A percentile compares a stretch with the other conserved stretches of the same genome.
phyloP scores from a whole-genome alignment of 2,329 filamentous ascomycete genomes.

The Aspergillus melleus region DNA sequence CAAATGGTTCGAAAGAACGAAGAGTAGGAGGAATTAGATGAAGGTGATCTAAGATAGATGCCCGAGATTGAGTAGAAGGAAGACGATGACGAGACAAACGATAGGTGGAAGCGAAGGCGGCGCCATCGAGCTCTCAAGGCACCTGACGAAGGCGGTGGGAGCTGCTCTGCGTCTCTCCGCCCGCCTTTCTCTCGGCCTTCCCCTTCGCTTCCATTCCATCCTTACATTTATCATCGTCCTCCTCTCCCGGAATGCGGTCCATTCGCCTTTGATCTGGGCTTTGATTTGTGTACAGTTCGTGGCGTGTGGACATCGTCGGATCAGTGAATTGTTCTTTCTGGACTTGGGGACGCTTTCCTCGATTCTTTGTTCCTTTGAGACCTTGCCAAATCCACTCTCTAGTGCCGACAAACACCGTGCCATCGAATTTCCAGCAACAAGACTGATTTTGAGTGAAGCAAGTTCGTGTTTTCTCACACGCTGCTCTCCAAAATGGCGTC shows the following conservation, averaged over 20 bases:
- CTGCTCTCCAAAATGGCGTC: constrained; percentile 47
- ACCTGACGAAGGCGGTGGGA: constrained; percentile 37
- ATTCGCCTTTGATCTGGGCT: constrained; percentile 5
- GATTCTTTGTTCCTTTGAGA: background rate
- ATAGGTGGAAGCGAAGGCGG: constrained; percentile 6
- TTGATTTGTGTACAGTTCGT: background rate
- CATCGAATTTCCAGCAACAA: background rate
- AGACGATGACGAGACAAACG: background rate
- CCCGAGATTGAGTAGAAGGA: background rate
- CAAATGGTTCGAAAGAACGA: background rate
- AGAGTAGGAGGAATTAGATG: background rate
- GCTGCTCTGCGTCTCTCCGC: constrained; percentile 13
- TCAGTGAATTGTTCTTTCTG: background rate
- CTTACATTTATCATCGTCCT: constrained; percentile 16
- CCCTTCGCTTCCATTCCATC: constrained; percentile 22
- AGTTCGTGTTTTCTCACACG: constrained; percentile 7
- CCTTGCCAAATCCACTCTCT: background rate
- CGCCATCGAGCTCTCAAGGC: constrained; percentile 15
- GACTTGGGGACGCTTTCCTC: background rate
- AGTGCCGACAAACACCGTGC: constrained; percentile 17
- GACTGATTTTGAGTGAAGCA: constrained; percentile 9
- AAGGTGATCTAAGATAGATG: background rate
- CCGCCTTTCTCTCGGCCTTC: constrained; percentile 26
- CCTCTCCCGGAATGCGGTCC: constrained; percentile 11
- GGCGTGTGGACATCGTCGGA: background rate